Percentiles rank a stretch among this genome's conserved stretches.
These are phyloP conservation scores for Brettanomyces sp. DNA, from an alignment of 805 yeast species.

Conservation along the genomic window DNA sequence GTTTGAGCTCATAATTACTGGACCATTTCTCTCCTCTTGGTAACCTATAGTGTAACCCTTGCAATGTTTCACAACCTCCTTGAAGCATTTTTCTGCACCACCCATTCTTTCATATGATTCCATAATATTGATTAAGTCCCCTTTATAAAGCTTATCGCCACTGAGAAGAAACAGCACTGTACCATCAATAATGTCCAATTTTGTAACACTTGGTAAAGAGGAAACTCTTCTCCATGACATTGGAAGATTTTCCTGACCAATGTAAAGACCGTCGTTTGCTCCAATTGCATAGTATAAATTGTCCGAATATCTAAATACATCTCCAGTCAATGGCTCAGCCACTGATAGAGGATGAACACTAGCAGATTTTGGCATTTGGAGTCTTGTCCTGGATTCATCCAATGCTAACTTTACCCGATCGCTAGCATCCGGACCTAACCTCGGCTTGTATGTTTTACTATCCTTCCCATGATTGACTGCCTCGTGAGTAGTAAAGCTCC, in stretches of 20 bases:
- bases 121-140: constrained; percentile 52
- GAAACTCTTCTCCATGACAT: constrained; percentile 52
- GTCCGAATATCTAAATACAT: neutral
- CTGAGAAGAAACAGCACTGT: constrained; percentile 47
- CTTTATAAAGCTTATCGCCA: constrained; percentile 50
- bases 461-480: neutral
- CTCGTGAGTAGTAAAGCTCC: constrained; percentile 9
- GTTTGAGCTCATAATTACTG: constrained; percentile 7
- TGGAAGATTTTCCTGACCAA: constrained; percentile 33
- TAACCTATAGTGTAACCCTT: constrained; percentile 59
- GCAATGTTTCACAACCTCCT: constrained; percentile 31
- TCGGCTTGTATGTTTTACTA: neutral
- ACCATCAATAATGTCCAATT: constrained; percentile 50
- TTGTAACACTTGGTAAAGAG: constrained; percentile 41
- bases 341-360: neutral
- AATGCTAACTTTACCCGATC: constrained; percentile 2
- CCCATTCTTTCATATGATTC: constrained; percentile 42
- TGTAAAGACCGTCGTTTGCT: constrained; percentile 51
- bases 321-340: neutral
- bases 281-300: constrained; percentile 44
- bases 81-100: constrained; percentile 23
- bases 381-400: constrained; percentile 5
- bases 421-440: neutral
- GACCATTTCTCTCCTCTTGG: constrained; percentile 51
- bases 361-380: constrained; percentile 3